Evolutionary conservation across 2,329 filamentous ascomycete genomes (phyloP).

Genomic region (Fusarium hainanense): DNA sequence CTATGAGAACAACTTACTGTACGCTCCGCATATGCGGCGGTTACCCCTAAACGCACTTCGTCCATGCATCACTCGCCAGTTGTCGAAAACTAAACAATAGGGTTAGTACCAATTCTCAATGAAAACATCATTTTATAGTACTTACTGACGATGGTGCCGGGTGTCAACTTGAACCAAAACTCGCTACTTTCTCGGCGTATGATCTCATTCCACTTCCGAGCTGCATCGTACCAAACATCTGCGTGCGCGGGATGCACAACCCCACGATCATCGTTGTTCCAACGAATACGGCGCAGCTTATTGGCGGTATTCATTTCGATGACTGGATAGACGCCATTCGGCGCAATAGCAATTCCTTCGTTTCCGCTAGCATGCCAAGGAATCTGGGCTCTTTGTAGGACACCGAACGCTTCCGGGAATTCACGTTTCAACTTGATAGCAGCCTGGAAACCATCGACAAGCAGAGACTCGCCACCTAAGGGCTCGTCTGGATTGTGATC

Average conservation of each 20-base stretch:
- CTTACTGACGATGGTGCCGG: slow-evolving; percentile 81
- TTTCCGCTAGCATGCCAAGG: slow-evolving; percentile 92
- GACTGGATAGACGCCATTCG: slow-evolving; percentile 76
- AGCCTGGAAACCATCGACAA: slow-evolving; percentile 87
- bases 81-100: slow-evolving; percentile 80
- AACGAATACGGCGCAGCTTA: slow-evolving; percentile 73
- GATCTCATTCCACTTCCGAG: slow-evolving; percentile 77
- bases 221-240: slow-evolving; percentile 81
- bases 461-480: slow-evolving; percentile 78
- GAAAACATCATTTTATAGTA: slow-evolving; percentile 23
- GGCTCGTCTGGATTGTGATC: slow-evolving; percentile 46
- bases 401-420: slow-evolving; percentile 65
- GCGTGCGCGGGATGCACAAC: slow-evolving; percentile 59
- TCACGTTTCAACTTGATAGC: slow-evolving; percentile 69
- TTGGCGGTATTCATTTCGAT: slow-evolving; percentile 66
- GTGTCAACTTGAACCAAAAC: slow-evolving; percentile 83
- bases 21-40: slow-evolving; percentile 89
- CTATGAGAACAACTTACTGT: slow-evolving; percentile 69
- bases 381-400: slow-evolving; percentile 68
- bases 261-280: slow-evolving; percentile 93
- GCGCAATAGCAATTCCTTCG: slow-evolving; percentile 81
- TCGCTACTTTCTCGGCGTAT: slow-evolving; percentile 73
- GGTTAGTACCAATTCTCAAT: slow-evolving; percentile 24
- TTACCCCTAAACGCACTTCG: slow-evolving; percentile 84
- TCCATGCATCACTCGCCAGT: slow-evolving; percentile 94